These are phyloP conservation scores for Tuber umbilicatum DNA, from an alignment of 495 filamentous ascomycete genomes.

Conservation along the genomic window DNA sequence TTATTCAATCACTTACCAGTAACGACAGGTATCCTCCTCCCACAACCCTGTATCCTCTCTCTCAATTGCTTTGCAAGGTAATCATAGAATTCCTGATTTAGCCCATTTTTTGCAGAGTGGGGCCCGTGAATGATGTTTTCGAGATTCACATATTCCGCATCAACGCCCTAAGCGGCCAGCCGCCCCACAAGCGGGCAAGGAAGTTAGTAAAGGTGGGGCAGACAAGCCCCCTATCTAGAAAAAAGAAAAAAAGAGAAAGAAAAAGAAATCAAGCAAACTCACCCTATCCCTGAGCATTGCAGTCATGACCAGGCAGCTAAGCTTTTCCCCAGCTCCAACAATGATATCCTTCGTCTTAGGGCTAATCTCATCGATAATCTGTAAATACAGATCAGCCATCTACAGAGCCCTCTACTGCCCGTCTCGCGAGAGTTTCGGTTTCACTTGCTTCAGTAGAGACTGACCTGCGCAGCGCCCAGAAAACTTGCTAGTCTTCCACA, in stretches of 20 bases:
- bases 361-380: conserved; percentile 63
- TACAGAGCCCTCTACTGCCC: not conserved
- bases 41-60: conserved; percentile 63
- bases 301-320: conserved; percentile 83
- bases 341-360: conserved; percentile 79
- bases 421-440: not conserved
- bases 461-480: conserved; percentile 50
- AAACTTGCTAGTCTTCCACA: conserved; percentile 58
- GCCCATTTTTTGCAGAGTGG: conserved; percentile 58
- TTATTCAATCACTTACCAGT: conserved; percentile 45
- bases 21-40: conserved; percentile 66
- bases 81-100: conserved; percentile 76
- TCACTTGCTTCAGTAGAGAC: conserved; percentile 26
- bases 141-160: conserved; percentile 82
- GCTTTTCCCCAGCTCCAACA: conserved; percentile 85
- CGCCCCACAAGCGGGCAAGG: not conserved
- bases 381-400: not conserved
- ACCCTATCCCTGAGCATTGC: conserved; percentile 65
- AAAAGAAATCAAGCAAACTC: conserved; percentile 3
- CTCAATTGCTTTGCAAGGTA: conserved; percentile 58
- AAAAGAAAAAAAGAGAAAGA: not conserved
- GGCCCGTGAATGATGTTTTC: conserved; percentile 48
- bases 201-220: not conserved
- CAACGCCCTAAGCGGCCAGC: conserved; percentile 51
- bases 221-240: not conserved